These are phyloP conservation scores for Penicillium bovifimosum DNA, from an alignment of 495 filamentous ascomycete species.

Conservation along the genomic window DNA sequence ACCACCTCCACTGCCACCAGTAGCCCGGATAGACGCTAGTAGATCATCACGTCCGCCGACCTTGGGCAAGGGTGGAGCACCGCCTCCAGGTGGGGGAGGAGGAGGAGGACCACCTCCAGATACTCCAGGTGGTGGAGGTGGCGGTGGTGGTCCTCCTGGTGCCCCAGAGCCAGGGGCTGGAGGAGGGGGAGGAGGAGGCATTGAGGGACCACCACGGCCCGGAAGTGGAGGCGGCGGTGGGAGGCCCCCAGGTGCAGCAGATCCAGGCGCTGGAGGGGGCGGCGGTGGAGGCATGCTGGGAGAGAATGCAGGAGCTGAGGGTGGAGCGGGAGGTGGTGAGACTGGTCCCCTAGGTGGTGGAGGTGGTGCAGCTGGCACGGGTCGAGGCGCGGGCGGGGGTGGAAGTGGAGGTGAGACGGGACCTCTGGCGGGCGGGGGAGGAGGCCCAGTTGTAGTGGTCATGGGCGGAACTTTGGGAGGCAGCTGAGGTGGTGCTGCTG, in stretches of 20 bases:
- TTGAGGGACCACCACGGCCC: conserved; percentile 38
- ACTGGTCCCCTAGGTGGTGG: conserved; percentile 22
- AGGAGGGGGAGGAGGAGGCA: conserved; percentile 41
- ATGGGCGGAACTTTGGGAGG: conserved; percentile 63
- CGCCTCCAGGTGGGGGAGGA: conserved; percentile 60
- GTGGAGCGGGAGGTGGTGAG: conserved; percentile 28
- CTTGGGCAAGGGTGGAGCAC: conserved; percentile 51
- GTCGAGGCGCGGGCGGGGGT: conserved; percentile 49
- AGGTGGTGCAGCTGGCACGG: conserved; percentile 34
- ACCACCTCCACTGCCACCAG: conserved; percentile 62
- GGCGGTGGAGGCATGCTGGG: conserved; percentile 20
- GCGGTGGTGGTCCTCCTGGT: conserved; percentile 46
- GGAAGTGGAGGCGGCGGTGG: conserved; percentile 24
- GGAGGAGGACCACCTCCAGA: conserved; percentile 52
- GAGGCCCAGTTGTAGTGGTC: conserved; percentile 38
- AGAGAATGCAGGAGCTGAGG: conserved; percentile 1
- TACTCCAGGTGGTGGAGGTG: conserved; percentile 40
- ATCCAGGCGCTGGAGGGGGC: conserved; percentile 27
- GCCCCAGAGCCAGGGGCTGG: conserved; percentile 28
- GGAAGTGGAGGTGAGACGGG: conserved; percentile 47
- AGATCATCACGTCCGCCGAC: conserved; percentile 57
- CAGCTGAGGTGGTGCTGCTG: conserved; percentile 55
- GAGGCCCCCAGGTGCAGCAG: conserved; percentile 15
- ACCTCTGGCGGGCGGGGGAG: conserved; percentile 53
- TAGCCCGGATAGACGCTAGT: conserved; percentile 74